These are phyloP conservation scores for Tripterygium wilfordii DNA, from an alignment of 177 flowering plant species.

Conservation along the genomic window DNA sequence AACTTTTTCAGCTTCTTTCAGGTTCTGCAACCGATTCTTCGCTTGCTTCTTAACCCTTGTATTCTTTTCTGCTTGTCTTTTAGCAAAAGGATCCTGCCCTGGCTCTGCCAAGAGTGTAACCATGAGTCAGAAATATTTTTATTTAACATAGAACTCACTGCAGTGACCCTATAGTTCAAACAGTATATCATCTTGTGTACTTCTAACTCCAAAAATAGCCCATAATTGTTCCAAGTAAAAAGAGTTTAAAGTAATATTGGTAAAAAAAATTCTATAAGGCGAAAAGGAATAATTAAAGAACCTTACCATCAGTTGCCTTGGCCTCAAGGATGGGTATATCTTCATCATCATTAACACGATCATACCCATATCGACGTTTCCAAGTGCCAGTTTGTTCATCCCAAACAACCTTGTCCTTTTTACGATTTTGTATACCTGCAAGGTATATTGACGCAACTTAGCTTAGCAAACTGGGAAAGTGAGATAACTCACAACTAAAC, in stretches of 20 bases:
- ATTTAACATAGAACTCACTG: not conserved
- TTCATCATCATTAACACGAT: slow-evolving; percentile 85
- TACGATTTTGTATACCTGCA: slow-evolving; percentile 71
- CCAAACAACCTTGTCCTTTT: slow-evolving; percentile 69
- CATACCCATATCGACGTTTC: slow-evolving; percentile 92
- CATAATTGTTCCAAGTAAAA: no score
- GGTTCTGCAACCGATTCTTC: slow-evolving; percentile 67
- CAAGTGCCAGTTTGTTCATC: slow-evolving; percentile 82
- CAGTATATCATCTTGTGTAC: no score
- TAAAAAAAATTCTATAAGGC: no score
- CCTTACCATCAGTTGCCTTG: slow-evolving; percentile 76
- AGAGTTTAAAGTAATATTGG: no score
- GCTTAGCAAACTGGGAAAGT: slow-evolving; percentile 1
- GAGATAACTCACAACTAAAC: not conserved
- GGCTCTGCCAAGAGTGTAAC: slow-evolving; percentile 42
- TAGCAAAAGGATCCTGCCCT: slow-evolving; percentile 84
- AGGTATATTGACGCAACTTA: slow-evolving; percentile 5
- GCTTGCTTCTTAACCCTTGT: slow-evolving; percentile 73
- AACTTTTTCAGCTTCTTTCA: slow-evolving; percentile 74
- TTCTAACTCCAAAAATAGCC: no score
- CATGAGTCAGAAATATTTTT: not conserved
- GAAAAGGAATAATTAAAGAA: no score
- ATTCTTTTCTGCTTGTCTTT: slow-evolving; percentile 64
- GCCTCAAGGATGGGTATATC: slow-evolving; percentile 85
- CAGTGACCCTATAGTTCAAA: no score